Percentiles rank a stretch among this genome's conserved stretches.
phyloP scores from a whole-genome alignment of 2,329 filamentous ascomycete species.

The Pseudogymnoascus sp. region DNA sequence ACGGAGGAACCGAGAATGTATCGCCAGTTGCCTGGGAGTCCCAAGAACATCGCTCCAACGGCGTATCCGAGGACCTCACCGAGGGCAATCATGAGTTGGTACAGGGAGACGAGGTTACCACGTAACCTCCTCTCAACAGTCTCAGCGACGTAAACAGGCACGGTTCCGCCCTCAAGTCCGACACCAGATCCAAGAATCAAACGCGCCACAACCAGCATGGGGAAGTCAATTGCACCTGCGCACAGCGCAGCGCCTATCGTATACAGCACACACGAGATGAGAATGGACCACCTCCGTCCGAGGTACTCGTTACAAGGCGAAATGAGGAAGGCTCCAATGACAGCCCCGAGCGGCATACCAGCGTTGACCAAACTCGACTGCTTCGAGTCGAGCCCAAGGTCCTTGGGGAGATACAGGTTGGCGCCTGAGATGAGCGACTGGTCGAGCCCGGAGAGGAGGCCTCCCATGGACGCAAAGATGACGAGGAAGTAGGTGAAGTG shows the following conservation, averaged over 20 bases:
- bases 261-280: slow-evolving; percentile 62
- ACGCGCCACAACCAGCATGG: slow-evolving; percentile 63
- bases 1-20: slow-evolving; percentile 68
- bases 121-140: slow-evolving; percentile 60
- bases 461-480: slow-evolving; percentile 64
- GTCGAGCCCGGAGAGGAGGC: slow-evolving; percentile 64
- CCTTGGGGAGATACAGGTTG: slow-evolving; percentile 56
- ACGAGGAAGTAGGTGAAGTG: slow-evolving; percentile 63
- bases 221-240: slow-evolving; percentile 60
- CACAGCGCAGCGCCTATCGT: slow-evolving; percentile 63
- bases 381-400: slow-evolving; percentile 46
- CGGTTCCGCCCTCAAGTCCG: slow-evolving; percentile 66
- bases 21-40: slow-evolving; percentile 63
- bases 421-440: slow-evolving; percentile 68
- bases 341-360: slow-evolving; percentile 64
- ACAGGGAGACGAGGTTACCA: slow-evolving; percentile 66
- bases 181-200: slow-evolving; percentile 65
- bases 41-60: slow-evolving; percentile 64
- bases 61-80: slow-evolving; percentile 69
- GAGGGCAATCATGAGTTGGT: slow-evolving; percentile 70
- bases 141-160: slow-evolving; percentile 69
- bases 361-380: slow-evolving; percentile 62
- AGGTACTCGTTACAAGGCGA: slow-evolving; percentile 61
- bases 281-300: slow-evolving; percentile 61
- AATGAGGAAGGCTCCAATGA: slow-evolving; percentile 61